These are phyloP conservation scores for Neurospora terricola DNA, from an alignment of 495 filamentous ascomycete genomes.

Conservation along the genomic window DNA sequence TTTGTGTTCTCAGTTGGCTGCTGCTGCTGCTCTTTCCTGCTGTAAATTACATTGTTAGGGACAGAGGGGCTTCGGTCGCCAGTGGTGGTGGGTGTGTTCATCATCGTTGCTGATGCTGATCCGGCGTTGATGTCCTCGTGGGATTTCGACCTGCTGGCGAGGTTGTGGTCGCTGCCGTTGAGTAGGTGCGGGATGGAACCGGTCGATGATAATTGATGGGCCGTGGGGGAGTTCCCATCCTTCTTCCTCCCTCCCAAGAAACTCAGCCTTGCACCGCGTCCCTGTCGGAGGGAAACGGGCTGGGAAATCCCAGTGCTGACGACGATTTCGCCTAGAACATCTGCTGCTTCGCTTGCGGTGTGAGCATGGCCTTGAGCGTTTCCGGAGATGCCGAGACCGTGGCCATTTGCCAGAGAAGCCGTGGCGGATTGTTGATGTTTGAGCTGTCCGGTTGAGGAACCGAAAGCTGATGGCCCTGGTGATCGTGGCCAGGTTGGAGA, in stretches of 20 bases:
- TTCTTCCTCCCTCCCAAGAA: slow-evolving; percentile 39
- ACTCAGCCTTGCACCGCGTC: slow-evolving; percentile 37
- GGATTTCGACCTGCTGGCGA: slow-evolving; percentile 9
- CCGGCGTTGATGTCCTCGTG: slow-evolving; percentile 18
- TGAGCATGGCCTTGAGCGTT: not conserved
- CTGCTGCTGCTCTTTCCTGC: not conserved
- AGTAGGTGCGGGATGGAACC: slow-evolving; percentile 12
- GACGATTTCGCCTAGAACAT: not conserved
- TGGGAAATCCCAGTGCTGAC: slow-evolving; percentile 23
- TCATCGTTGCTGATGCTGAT: slow-evolving; percentile 6
- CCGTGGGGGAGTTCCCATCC: slow-evolving; percentile 10
- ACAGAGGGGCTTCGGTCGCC: not conserved
- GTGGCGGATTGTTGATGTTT: slow-evolving; percentile 11
- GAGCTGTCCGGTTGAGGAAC: slow-evolving; percentile 11
- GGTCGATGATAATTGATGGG: slow-evolving; percentile 15
- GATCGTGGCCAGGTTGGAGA: slow-evolving; percentile 35
- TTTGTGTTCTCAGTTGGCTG: not conserved
- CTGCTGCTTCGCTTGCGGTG: not conserved
- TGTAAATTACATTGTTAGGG: not conserved
- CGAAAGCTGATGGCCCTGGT: slow-evolving; percentile 17
- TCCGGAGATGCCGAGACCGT: not conserved
- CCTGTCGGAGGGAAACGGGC: slow-evolving; percentile 29
- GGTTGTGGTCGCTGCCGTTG: slow-evolving; percentile 18
- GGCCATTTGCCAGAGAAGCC: slow-evolving; percentile 19
- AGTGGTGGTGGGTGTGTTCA: not conserved